Percentiles rank a stretch among this genome's conserved stretches.
phyloP scores from a whole-genome alignment of 139 green algal species.

The Volvox africanus region DNA sequence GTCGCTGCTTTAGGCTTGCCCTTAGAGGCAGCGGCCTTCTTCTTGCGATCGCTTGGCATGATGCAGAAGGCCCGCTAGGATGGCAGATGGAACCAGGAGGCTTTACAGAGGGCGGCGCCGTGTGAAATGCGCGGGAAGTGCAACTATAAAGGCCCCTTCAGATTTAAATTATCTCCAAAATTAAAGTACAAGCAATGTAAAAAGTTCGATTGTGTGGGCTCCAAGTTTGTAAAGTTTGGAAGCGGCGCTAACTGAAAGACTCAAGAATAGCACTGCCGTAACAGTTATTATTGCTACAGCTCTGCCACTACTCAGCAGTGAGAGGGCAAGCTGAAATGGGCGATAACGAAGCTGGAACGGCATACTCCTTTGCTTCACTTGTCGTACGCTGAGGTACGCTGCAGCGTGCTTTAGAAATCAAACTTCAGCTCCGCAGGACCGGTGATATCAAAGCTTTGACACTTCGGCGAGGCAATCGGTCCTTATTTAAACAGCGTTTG shows the following conservation, averaged over 20 bases:
- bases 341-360: neutral
- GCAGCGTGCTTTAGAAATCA: too few relatives aligned
- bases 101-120: neutral
- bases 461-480: too few relatives aligned
- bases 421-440: too few relatives aligned
- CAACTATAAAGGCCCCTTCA: neutral
- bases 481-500: too few relatives aligned
- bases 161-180: neutral
- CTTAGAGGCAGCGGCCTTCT: conserved; percentile 47
- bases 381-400: neutral
- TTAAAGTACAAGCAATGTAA: neutral
- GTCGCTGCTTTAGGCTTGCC: conserved; percentile 40
- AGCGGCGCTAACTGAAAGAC: neutral
- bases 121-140: neutral
- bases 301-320: neutral
- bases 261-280: neutral
- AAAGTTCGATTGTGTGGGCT: neutral
- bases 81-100: neutral
- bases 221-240: neutral
- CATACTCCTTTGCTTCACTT: neutral
- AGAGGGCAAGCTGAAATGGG: conserved; percentile 5
- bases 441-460: too few relatives aligned
- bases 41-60: conserved; percentile 53
- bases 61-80: neutral
- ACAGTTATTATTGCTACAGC: neutral